These are phyloP conservation scores for Pseudogymnoascus destructans DNA, from an alignment of 2,329 filamentous ascomycete species.

Conservation along the genomic window DNA sequence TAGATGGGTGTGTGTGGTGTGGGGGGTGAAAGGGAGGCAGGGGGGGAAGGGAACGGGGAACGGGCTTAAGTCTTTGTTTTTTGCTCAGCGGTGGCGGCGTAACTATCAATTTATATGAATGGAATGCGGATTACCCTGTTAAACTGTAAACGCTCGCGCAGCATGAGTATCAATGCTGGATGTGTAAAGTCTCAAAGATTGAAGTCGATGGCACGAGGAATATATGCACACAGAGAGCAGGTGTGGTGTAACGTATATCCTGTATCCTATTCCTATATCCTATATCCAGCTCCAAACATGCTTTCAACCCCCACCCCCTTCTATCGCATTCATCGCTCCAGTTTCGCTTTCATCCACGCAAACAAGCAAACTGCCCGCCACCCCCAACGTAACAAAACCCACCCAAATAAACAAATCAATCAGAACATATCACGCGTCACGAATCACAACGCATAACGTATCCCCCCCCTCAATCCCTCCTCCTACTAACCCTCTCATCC, in stretches of 20 bases:
- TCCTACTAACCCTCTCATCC: slow-evolving; percentile 10
- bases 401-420: not conserved
- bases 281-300: not conserved
- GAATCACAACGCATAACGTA: not conserved
- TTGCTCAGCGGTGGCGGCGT: not conserved
- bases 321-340: not conserved
- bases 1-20: not conserved
- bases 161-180: not conserved
- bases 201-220: not conserved
- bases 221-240: not conserved
- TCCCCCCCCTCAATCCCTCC: not conserved
- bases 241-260: not conserved
- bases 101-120: slow-evolving; percentile 1
- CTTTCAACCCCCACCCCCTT: not conserved
- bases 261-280: not conserved
- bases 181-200: not conserved
- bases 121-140: not conserved
- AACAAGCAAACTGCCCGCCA: not conserved
- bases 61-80: not conserved
- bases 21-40: not conserved
- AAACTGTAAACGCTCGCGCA: not conserved
- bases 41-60: not conserved
- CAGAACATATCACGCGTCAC: not conserved
- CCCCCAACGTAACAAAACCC: not conserved
- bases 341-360: not conserved